Evolutionary conservation across 1,139 yeast genomes (phyloP).

Genomic region (Suhomyces panamericanus): DNA sequence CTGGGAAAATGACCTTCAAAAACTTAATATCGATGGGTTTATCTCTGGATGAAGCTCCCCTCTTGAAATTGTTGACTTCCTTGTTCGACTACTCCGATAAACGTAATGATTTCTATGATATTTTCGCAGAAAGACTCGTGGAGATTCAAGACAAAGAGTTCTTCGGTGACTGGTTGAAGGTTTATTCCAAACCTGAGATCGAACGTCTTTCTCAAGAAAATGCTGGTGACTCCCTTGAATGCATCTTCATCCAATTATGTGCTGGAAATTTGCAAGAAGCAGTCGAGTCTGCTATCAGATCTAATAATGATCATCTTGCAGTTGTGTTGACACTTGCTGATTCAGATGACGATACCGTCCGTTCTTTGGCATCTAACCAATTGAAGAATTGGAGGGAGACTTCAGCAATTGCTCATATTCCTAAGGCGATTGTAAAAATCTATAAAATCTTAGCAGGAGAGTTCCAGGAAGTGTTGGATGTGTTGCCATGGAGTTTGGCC

Average conservation of each 20-base stretch:
- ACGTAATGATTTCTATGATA: conserved; percentile 15
- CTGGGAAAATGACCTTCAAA: conserved; percentile 25
- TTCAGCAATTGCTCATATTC: conserved; percentile 46
- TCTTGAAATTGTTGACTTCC: conserved; percentile 54
- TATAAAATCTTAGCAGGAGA: conserved; percentile 69
- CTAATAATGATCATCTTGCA: conserved; percentile 68
- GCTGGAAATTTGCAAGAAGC: conserved; percentile 65
- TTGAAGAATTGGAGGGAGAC: conserved; percentile 61
- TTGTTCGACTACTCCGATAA: conserved; percentile 49
- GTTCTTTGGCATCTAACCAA: conserved; percentile 58
- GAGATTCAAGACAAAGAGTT: conserved; percentile 38
- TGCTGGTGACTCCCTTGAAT: conserved; percentile 40
- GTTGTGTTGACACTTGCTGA: conserved; percentile 70
- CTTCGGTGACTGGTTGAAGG: conserved; percentile 43
- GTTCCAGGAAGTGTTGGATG: conserved; percentile 38
- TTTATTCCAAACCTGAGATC: conserved; percentile 23
- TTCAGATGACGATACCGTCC: conserved; percentile 61
- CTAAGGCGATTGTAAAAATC: conserved; percentile 53
- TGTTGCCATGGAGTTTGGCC: conserved; percentile 66
- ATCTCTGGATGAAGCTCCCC: conserved; percentile 13
- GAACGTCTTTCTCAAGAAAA: conserved; percentile 19
- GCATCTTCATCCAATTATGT: conserved; percentile 53
- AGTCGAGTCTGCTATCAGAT: conserved; percentile 54
- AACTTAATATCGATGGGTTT: conserved; percentile 21
- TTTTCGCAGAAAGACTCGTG: conserved; percentile 26